phyloP scores from a whole-genome alignment of 345 rosid species.

The Gossypium thurberi region DNA sequence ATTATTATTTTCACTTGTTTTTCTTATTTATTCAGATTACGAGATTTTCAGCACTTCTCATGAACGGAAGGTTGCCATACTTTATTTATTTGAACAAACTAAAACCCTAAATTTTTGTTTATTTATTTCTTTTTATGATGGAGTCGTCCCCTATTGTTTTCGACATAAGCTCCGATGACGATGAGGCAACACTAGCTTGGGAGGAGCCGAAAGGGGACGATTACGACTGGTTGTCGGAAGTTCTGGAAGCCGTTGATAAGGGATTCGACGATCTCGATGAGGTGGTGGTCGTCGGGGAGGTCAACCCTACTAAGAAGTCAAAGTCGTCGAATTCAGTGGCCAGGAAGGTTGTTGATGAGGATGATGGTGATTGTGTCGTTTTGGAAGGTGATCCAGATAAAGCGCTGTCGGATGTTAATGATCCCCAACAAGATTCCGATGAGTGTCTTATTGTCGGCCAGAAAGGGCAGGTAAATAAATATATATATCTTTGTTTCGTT shows the following conservation, averaged over 20 bases:
- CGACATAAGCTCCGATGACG: constrained; percentile 63
- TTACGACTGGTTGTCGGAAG: constrained; percentile 32
- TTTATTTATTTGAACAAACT: neutral
- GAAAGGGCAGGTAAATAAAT: constrained; percentile 34
- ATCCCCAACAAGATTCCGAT: constrained; percentile 23
- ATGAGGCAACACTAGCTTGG: constrained; percentile 14
- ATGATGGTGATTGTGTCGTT: constrained; percentile 54
- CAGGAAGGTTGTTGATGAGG: constrained; percentile 9
- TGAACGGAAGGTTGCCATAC: neutral
- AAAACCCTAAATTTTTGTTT: neutral
- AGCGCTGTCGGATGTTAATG: constrained; percentile 13
- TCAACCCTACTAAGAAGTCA: constrained; percentile 26
- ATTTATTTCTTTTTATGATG: constrained; percentile 3
- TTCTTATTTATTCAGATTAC: neutral
- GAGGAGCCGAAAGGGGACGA: constrained; percentile 23
- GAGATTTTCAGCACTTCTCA: neutral
- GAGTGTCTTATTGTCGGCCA: constrained; percentile 46
- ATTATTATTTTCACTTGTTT: neutral
- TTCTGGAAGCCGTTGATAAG: constrained; percentile 22
- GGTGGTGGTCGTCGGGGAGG: constrained; percentile 46
- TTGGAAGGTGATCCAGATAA: constrained; percentile 60
- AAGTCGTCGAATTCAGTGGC: constrained; percentile 10
- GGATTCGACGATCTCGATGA: constrained; percentile 32
- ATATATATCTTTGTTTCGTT: neutral
- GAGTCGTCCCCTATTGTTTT: constrained; percentile 23